Conservation (phyloP, 495 filamentous ascomycete genomes). For the Hypoxylon intermedium region DNA sequence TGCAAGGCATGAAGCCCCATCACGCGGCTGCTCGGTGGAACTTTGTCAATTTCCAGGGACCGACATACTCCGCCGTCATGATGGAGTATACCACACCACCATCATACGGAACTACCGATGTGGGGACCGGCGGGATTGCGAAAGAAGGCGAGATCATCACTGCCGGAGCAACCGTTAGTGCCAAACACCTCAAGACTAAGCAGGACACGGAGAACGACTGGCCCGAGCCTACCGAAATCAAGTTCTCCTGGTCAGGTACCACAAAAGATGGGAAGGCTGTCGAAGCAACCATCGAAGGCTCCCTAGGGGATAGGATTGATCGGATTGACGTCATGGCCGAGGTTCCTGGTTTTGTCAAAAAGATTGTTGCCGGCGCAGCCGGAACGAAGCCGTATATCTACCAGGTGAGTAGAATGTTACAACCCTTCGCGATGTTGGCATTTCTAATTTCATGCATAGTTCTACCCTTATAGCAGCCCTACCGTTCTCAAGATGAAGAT, state of each 20-base stretch:
- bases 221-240: constrained; percentile 80
- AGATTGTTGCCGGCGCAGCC: constrained; percentile 81
- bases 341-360: constrained; percentile 93
- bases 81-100: constrained; percentile 98
- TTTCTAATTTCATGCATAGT: constrained; percentile 57
- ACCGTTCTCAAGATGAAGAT: constrained; percentile 81
- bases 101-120: constrained; percentile 87
- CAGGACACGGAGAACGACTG: constrained; percentile 82
- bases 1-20: constrained; percentile 99
- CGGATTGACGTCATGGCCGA: constrained; percentile 96
- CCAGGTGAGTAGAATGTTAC: constrained; percentile 65
- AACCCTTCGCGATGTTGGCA: background rate
- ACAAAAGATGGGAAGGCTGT: constrained; percentile 76
- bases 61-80: constrained; percentile 82
- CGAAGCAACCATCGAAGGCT: constrained; percentile 70
- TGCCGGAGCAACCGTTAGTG: constrained; percentile 68
- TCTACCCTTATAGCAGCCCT: constrained; percentile 60
- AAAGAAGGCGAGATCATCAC: constrained; percentile 81
- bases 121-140: constrained; percentile 81
- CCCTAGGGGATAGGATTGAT: constrained; percentile 75
- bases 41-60: constrained; percentile 89
- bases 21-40: constrained; percentile 95
- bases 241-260: constrained; percentile 80
- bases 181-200: constrained; percentile 69
- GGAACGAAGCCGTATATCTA: constrained; percentile 98